Base-by-base conservation (phyloP, 306 rosid genomes). In the Lathyrus tuberosus region DNA sequence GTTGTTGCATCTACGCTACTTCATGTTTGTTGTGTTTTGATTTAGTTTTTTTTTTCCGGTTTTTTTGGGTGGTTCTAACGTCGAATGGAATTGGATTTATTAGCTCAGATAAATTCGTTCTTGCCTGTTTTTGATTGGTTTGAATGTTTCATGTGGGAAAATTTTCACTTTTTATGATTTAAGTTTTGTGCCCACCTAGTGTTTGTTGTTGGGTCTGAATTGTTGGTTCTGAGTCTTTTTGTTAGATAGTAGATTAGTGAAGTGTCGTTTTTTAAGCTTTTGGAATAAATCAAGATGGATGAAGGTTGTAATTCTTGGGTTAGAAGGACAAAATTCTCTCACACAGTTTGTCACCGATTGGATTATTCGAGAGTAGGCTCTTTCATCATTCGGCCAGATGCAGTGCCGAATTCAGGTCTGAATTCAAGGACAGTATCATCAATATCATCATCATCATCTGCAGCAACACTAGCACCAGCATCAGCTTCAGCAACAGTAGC, bases 321-420 rank as follows among this genome's bases (percentile, higher is more conserved):
- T 26, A 76, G 99, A 76, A 89, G 99, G 83, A 49, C 97, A 3
- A 91, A 86, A 24, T 94, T 81, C 80, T 86, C 99, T 4, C 99
- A 86, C 76, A 91, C 97, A 0, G 89, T 88, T 54, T 91, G 84
- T 73, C 95, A 94, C 76, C 80, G 99, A 31, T 81, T 84, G 81
- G 92, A 94, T 47, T 79, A 87, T 54, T 81, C 89, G 6, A 83
- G 82, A 76, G 65, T 83, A 76, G 70, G 61, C 24, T 70, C 86
- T 6, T 31, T 80, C 15, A 48, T 69, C 66, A 26, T 86, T 69
- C 74, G 58, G 30, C 59, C 70, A 44, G 70, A 62, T 56, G 6
- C 14, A 2, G 83, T 82, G 22, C 75, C 53, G 38, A 16, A 16
- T 61, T 54, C 82, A 0, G 84, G 85, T 37, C 76, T 80, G 78